Percentiles rank a stretch among this genome's conserved stretches.
These are phyloP conservation scores for Leccinum sublutescens DNA, from an alignment of 768 basidiomycete species.

Conservation along the genomic window DNA sequence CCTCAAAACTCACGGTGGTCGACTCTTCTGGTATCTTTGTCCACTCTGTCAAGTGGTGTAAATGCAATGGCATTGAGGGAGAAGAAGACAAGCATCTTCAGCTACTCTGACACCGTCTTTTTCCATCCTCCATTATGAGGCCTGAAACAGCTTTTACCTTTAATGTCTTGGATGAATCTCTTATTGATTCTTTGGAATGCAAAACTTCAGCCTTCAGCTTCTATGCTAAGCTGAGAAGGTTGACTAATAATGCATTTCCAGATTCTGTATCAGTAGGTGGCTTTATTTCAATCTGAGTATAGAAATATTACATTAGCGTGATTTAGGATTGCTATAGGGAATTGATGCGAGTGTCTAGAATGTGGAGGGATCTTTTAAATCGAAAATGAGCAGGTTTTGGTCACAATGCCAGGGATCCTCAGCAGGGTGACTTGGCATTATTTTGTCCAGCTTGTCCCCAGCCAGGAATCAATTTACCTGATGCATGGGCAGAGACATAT, in stretches of 20 bases:
- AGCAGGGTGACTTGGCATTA: neutral
- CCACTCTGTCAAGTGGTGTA: neutral
- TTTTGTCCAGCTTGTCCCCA: neutral
- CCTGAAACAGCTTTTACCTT: constrained; percentile 25
- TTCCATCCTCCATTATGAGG: constrained; percentile 7
- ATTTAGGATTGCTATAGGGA: neutral
- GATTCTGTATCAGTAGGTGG: neutral
- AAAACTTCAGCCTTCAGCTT: neutral
- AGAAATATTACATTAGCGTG: neutral
- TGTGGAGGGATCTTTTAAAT: neutral
- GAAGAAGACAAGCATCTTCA: neutral
- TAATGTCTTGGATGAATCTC: constrained; percentile 18
- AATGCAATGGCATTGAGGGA: neutral
- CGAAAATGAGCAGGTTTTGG: neutral
- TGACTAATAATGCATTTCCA: neutral
- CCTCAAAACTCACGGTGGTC: neutral
- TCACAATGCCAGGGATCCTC: neutral
- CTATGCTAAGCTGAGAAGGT: neutral
- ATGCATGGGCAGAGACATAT: neutral
- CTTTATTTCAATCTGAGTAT: neutral
- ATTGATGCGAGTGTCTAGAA: neutral
- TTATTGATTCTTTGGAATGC: constrained; percentile 20
- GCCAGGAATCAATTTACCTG: neutral
- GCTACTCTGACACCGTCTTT: neutral
- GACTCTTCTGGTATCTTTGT: neutral